Evolutionary conservation across 2,329 filamentous ascomycete genomes (phyloP).

Genomic region (Venturia asperata): DNA sequence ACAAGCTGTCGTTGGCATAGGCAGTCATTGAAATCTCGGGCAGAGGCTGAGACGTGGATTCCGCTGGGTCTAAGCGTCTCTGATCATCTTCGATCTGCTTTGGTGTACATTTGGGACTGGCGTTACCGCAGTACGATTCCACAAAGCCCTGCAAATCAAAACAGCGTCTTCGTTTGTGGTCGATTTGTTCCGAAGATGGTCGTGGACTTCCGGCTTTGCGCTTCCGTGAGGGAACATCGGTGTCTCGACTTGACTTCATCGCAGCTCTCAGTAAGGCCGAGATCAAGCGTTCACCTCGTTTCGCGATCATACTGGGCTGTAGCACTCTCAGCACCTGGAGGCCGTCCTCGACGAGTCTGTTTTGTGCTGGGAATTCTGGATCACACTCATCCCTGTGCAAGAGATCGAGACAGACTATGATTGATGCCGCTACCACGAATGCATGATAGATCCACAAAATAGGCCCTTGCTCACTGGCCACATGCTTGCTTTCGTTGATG

Average conservation of each 20-base stretch:
- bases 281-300: slow-evolving; percentile 10
- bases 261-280: slow-evolving; percentile 8
- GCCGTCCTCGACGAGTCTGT: slow-evolving; percentile 29
- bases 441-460: slow-evolving; percentile 40
- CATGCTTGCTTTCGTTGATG: slow-evolving; percentile 32
- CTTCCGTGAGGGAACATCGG: neutral
- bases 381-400: slow-evolving; percentile 27
- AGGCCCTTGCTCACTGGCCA: slow-evolving; percentile 33
- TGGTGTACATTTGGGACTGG: neutral
- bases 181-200: neutral
- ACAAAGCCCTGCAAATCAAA: slow-evolving; percentile 11
- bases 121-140: neutral
- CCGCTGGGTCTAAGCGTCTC: neutral
- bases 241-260: neutral
- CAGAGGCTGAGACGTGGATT: neutral
- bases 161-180: neutral
- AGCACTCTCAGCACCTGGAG: slow-evolving; percentile 24
- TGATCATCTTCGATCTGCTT: neutral
- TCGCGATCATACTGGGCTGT: slow-evolving; percentile 16
- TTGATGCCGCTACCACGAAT: slow-evolving; percentile 36
- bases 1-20: neutral
- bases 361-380: slow-evolving; percentile 32
- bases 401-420: slow-evolving; percentile 35
- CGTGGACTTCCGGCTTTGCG: neutral
- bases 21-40: neutral